Conservation (phyloP, 345 rosid species). For the Citrus australasica region DNA sequence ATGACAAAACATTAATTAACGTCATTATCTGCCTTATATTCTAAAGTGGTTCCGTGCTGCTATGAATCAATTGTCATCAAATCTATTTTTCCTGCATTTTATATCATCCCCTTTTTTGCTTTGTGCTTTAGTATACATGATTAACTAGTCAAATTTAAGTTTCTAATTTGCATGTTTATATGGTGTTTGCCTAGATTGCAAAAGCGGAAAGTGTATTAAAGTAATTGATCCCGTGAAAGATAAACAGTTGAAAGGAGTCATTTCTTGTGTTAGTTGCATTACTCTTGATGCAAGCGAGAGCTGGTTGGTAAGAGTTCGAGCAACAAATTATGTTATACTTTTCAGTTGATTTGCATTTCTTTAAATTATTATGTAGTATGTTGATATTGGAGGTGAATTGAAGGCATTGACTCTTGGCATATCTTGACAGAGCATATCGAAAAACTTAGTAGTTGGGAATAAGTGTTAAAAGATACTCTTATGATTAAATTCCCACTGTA, state of each 20-base stretch:
- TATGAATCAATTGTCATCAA: not conserved
- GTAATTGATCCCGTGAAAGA: constrained; percentile 56
- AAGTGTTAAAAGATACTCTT: not conserved
- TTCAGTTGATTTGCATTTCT: not conserved
- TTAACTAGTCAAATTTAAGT: not conserved
- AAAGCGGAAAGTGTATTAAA: constrained; percentile 73
- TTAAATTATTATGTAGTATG: not conserved
- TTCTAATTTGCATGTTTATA: constrained; percentile 1
- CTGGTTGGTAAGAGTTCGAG: constrained; percentile 84
- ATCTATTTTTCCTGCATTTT: not conserved
- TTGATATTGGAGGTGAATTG: not conserved
- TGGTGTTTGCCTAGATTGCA: constrained; percentile 66
- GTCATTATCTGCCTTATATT: not conserved
- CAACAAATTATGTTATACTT: not conserved
- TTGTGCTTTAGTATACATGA: not conserved
- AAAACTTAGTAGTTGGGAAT: not conserved
- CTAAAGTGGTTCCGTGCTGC: not conserved
- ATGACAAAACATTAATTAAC: not conserved
- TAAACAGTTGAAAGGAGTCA: constrained; percentile 36
- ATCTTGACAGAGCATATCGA: not conserved
- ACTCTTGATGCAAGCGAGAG: constrained; percentile 94
- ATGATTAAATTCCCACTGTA: not conserved
- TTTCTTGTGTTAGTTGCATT: constrained; percentile 59
- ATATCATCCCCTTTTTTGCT: not conserved
- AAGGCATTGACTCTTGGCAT: not conserved